These are phyloP conservation scores for Sporothrix phasma DNA, from an alignment of 2,329 filamentous ascomycete genomes.

Conservation along the genomic window DNA sequence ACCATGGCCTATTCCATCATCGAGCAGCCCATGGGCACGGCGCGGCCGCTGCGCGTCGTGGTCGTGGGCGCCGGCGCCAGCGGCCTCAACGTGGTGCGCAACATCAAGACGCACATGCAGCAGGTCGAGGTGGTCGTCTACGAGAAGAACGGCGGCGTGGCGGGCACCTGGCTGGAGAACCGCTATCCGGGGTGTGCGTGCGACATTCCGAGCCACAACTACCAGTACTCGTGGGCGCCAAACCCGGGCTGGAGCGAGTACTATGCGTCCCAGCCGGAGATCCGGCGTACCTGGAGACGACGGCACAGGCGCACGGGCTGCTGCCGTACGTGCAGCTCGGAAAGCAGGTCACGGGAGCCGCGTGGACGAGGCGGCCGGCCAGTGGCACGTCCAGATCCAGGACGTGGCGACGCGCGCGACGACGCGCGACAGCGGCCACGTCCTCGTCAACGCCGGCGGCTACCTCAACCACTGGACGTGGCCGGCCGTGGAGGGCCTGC, in stretches of 20 bases:
- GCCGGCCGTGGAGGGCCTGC: slow-evolving; percentile 23
- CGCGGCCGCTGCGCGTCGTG: slow-evolving; percentile 23
- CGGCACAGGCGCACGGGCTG: slow-evolving; percentile 13
- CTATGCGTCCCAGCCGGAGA: slow-evolving; percentile 15
- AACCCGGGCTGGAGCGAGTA: slow-evolving; percentile 17
- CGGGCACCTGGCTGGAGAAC: slow-evolving; percentile 20
- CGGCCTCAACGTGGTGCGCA: slow-evolving; percentile 11
- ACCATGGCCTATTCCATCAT: slow-evolving; percentile 7
- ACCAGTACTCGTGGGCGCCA: slow-evolving; percentile 17
- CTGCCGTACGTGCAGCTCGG: slow-evolving; percentile 13
- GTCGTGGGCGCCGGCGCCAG: slow-evolving; percentile 35
- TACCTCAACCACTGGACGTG: slow-evolving; percentile 42
- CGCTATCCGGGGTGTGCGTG: slow-evolving; percentile 19
- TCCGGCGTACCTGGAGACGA: slow-evolving; percentile 13
- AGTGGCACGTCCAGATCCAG: slow-evolving; percentile 10
- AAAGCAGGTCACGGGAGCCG: slow-evolving; percentile 8
- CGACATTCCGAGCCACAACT: slow-evolving; percentile 19
- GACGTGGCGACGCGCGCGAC: background rate
- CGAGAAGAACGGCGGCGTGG: slow-evolving; percentile 16
- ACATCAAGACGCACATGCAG: slow-evolving; percentile 13
- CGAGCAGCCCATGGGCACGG: slow-evolving; percentile 13
- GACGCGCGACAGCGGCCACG: slow-evolving; percentile 29
- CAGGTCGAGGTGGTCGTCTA: slow-evolving; percentile 16
- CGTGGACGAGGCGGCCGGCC: slow-evolving; percentile 15
- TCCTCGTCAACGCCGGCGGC: slow-evolving; percentile 40